These are phyloP conservation scores for Hypoxylon sp. DNA, from an alignment of 2,329 filamentous ascomycete species.

Conservation along the genomic window DNA sequence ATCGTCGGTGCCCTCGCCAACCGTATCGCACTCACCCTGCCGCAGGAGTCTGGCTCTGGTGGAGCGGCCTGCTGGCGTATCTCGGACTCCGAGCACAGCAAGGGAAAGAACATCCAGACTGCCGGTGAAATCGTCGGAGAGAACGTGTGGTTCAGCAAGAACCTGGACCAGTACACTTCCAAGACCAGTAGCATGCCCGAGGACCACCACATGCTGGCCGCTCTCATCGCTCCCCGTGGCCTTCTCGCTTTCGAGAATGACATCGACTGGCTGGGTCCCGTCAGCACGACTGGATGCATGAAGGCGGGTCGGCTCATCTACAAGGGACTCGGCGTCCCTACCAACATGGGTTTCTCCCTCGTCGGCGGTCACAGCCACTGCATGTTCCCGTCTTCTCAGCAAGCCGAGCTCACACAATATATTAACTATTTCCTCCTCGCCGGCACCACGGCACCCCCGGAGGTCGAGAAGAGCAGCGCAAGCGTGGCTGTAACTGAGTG, in stretches of 20 bases:
- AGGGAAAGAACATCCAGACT: constrained; percentile 73
- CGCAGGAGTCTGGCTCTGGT: constrained; percentile 74
- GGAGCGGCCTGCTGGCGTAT: constrained; percentile 74
- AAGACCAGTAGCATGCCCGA: constrained; percentile 65
- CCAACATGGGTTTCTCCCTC: constrained; percentile 72
- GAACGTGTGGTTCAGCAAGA: constrained; percentile 74
- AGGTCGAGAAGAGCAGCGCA: constrained; percentile 58
- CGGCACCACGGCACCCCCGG: constrained; percentile 53
- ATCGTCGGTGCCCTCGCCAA: constrained; percentile 71
- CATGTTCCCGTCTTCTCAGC: constrained; percentile 67
- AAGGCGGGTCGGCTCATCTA: constrained; percentile 68
- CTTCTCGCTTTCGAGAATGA: constrained; percentile 71
- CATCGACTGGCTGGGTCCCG: constrained; percentile 71
- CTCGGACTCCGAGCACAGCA: constrained; percentile 64
- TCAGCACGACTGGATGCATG: constrained; percentile 71
- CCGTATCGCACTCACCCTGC: constrained; percentile 73
- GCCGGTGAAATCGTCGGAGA: constrained; percentile 71
- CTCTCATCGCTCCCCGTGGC: constrained; percentile 69
- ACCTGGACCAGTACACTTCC: constrained; percentile 67
- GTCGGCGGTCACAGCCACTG: constrained; percentile 70
- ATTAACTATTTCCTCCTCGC: constrained; percentile 69
- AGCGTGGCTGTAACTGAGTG: constrained; percentile 59
- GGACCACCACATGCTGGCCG: constrained; percentile 72
- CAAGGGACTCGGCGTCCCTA: constrained; percentile 66
- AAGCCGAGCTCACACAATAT: constrained; percentile 67